phyloP scores from a whole-genome alignment of 2,329 filamentous ascomycete species.

The Clonostachys byssicola region DNA sequence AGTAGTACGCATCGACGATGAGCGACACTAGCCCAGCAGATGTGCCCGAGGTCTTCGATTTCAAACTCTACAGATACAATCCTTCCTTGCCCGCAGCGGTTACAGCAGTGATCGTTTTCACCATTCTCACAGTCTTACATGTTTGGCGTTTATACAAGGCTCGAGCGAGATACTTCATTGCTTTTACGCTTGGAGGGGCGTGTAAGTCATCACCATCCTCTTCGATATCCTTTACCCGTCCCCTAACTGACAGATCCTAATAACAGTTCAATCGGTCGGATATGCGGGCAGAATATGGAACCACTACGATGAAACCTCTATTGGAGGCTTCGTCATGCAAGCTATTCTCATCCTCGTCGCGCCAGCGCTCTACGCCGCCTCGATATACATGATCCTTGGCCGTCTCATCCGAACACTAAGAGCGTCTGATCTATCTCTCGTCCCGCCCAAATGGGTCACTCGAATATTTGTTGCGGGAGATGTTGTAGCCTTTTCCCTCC shows the following conservation, averaged over 20 bases:
- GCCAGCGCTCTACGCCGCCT: constrained; percentile 41
- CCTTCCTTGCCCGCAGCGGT: constrained; percentile 27
- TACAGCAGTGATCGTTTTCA: constrained; percentile 40
- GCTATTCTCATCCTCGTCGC: constrained; percentile 37
- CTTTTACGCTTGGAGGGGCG: constrained; percentile 39
- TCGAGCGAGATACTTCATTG: constrained; percentile 44
- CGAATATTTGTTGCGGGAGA: constrained; percentile 52
- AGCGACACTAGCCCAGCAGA: too few species aligned
- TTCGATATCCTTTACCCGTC: not conserved
- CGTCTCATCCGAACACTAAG: constrained; percentile 33
- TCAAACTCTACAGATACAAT: constrained; percentile 5
- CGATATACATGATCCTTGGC: constrained; percentile 46
- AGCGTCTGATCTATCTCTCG: constrained; percentile 23
- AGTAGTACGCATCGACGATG: too few species aligned
- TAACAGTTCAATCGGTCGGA: constrained; percentile 36
- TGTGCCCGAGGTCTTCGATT: not conserved
- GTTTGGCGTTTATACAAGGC: constrained; percentile 36
- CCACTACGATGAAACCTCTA: constrained; percentile 1
- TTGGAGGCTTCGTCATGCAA: constrained; percentile 30
- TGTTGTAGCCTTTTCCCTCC: constrained; percentile 45
- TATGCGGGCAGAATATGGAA: constrained; percentile 22
- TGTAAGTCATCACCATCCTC: constrained; percentile 28
- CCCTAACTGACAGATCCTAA: not conserved
- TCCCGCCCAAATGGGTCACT: constrained; percentile 37
- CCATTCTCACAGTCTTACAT: constrained; percentile 31